Percentiles rank a stretch among this genome's conserved stretches.
Conservation (phyloP, 2,329 filamentous ascomycete species). For the Hypoxylon sp. region DNA sequence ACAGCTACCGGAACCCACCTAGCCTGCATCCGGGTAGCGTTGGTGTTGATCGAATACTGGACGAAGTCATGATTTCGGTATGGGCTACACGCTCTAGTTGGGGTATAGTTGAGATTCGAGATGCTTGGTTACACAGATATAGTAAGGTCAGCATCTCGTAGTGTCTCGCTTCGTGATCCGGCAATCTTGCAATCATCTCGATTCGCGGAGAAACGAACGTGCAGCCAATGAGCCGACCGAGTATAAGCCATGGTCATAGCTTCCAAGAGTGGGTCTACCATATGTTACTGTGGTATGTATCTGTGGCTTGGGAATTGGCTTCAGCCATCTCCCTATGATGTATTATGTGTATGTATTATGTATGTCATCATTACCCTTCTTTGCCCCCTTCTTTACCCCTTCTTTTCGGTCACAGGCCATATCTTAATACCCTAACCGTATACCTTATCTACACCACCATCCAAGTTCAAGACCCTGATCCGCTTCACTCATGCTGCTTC, state of each 20-base stretch:
- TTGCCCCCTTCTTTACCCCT: no score
- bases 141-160: background rate
- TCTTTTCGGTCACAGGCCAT: no score
- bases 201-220: background rate
- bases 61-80: conserved; percentile 7
- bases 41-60: background rate
- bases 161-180: background rate
- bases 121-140: background rate
- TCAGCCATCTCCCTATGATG: background rate
- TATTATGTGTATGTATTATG: no score
- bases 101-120: background rate
- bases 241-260: background rate
- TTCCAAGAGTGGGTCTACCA: background rate
- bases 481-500: conserved; percentile 1
- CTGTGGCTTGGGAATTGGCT: background rate
- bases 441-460: conserved; percentile 1
- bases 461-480: background rate
- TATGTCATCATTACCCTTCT: no score
- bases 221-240: background rate
- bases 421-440: background rate
- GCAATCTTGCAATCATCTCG: background rate
- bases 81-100: conserved; percentile 1
- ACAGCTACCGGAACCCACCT: conserved; percentile 14
- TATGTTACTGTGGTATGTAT: background rate
- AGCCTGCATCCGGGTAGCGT: conserved; percentile 30